Conservation (phyloP, 2,329 filamentous ascomycete species). For the Scopulariopsis brevicaulis region DNA sequence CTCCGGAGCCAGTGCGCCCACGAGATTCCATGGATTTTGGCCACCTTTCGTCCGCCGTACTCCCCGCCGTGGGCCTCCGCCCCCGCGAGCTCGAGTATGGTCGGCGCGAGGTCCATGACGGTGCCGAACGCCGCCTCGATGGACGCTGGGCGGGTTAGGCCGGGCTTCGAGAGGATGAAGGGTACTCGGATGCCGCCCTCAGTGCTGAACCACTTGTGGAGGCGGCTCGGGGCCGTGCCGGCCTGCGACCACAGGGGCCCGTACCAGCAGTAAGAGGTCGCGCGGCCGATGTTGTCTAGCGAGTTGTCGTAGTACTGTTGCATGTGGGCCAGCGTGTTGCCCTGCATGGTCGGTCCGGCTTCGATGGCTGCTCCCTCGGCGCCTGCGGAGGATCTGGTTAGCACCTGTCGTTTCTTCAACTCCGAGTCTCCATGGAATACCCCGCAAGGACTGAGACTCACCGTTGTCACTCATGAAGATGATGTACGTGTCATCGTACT, state of each 20-base stretch:
- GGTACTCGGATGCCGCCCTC: background rate
- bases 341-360: constrained; percentile 22
- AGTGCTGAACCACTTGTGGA: constrained; percentile 25
- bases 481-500: constrained; percentile 41
- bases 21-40: background rate
- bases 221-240: constrained; percentile 33
- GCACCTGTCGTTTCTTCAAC: no score
- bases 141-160: background rate
- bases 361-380: constrained; percentile 40
- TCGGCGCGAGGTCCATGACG: constrained; percentile 37
- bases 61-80: constrained; percentile 22
- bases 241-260: constrained; percentile 37
- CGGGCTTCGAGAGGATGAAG: background rate
- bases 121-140: constrained; percentile 16
- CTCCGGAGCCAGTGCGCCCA: background rate
- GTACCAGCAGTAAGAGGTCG: constrained; percentile 36
- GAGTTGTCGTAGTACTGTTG: constrained; percentile 38
- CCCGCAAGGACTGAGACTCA: no score
- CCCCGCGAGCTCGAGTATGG: constrained; percentile 32
- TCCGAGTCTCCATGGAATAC: no score
- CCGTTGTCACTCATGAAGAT: constrained; percentile 40
- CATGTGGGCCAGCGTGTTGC: background rate
- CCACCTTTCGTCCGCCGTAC: background rate
- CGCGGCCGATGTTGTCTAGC: constrained; percentile 23
- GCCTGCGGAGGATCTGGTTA: constrained; percentile 12